Evolutionary conservation across 441 rosid species (phyloP).

Genomic region (Oxalis stricta): DNA sequence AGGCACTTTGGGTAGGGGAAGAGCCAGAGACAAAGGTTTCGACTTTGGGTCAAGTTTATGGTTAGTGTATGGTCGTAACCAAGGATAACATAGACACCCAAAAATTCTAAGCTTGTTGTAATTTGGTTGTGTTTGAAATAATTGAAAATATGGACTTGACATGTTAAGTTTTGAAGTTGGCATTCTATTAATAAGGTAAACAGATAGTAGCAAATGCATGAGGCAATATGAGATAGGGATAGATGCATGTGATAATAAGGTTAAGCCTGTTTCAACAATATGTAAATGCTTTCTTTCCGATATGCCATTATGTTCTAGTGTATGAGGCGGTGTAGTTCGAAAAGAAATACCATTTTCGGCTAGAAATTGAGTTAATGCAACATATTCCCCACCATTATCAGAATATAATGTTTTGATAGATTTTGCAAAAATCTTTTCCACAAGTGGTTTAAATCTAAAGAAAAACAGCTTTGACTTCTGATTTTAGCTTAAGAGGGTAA

Average conservation of each 20-base stretch:
- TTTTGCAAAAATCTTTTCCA: background rate
- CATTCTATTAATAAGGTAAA: background rate
- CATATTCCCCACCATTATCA: background rate
- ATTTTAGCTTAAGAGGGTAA: background rate
- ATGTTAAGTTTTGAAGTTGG: background rate
- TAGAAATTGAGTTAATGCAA: background rate
- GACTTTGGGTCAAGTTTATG: background rate
- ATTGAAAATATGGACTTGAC: background rate
- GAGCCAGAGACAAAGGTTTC: background rate
- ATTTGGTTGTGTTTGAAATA: fast-evolving
- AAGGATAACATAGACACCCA: background rate
- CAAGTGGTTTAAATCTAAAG: background rate
- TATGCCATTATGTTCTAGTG: background rate
- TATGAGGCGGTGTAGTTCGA: background rate
- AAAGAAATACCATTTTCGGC: background rate
- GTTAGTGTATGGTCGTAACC: background rate
- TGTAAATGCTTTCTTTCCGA: background rate
- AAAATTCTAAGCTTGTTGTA: background rate
- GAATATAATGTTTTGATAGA: background rate
- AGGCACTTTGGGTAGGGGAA: background rate
- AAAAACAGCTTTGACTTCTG: background rate
- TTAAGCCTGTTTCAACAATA: background rate
- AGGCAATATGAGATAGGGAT: background rate
- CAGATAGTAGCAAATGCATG: background rate
- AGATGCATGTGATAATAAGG: background rate